Conservation (phyloP, 2,329 filamentous ascomycete species). For the Bipolaris bicolor region DNA sequence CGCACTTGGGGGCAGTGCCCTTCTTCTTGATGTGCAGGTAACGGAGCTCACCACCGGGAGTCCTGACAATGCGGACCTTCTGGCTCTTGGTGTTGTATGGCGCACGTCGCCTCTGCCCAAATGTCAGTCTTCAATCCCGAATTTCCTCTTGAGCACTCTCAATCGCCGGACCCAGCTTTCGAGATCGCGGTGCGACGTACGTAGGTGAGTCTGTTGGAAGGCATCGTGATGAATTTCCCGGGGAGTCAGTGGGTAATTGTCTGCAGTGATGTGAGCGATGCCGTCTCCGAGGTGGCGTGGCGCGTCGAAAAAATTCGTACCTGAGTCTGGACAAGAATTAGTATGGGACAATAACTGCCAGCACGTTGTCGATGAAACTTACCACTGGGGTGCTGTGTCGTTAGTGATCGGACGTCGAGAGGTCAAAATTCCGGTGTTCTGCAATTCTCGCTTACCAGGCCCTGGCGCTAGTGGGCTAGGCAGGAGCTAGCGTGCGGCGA, state of each 20-base stretch:
- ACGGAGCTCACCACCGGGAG: constrained; percentile 92
- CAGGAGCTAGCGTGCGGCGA: neutral
- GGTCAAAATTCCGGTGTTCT: constrained; percentile 16
- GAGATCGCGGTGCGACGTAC: constrained; percentile 51
- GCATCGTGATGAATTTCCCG: constrained; percentile 57
- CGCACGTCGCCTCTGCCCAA: constrained; percentile 60
- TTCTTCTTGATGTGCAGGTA: constrained; percentile 99
- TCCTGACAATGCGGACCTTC: constrained; percentile 78
- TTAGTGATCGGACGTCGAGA: constrained; percentile 25
- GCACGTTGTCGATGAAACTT: constrained; percentile 31
- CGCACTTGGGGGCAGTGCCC: constrained; percentile 94
- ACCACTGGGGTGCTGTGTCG: constrained; percentile 46
- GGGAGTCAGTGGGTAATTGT: constrained; percentile 42
- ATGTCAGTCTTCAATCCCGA: constrained; percentile 36
- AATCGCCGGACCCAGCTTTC: constrained; percentile 15
- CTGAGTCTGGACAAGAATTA: constrained; percentile 29
- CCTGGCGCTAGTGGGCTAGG: constrained; percentile 18
- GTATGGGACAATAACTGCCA: constrained; percentile 18
- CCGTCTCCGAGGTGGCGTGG: constrained; percentile 10
- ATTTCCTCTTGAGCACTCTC: constrained; percentile 9
- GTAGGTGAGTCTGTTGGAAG: constrained; percentile 62
- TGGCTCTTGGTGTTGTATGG: constrained; percentile 97
- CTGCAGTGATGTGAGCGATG: constrained; percentile 38
- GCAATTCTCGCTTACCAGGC: constrained; percentile 14
- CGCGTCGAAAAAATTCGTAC: constrained; percentile 26